Conservation (phyloP, 371 early-diverging fungal genomes). For the Umbelopsis sp. region DNA sequence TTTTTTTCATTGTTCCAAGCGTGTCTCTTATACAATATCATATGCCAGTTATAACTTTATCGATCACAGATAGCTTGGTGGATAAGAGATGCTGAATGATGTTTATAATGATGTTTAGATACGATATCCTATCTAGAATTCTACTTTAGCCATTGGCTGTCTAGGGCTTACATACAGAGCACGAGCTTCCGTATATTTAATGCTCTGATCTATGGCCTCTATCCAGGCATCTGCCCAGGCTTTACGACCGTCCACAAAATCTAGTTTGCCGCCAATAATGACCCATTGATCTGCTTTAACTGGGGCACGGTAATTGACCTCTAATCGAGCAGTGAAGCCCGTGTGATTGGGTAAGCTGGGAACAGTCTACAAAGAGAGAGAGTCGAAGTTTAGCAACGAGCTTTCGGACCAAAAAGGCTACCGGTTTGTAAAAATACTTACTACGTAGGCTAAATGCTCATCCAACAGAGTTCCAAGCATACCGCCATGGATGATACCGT, state of each 20-base stretch:
- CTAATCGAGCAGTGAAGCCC: constrained; percentile 78
- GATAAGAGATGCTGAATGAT: neutral
- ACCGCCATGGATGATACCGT: constrained; percentile 74
- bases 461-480: constrained; percentile 71
- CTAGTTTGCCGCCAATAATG: constrained; percentile 54
- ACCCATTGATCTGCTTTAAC: constrained; percentile 66
- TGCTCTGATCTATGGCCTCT: constrained; percentile 52
- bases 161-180: constrained; percentile 40
- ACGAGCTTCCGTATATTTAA: constrained; percentile 38
- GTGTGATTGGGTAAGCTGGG: constrained; percentile 66
- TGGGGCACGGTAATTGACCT: constrained; percentile 72
- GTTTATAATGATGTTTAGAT: neutral
- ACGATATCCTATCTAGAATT: neutral
- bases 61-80: too few relatives aligned
- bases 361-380: constrained; percentile 37
- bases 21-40: neutral
- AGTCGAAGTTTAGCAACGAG: neutral
- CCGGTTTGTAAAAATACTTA: constrained; percentile 22
- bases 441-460: constrained; percentile 63
- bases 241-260: constrained; percentile 73
- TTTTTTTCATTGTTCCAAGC: neutral
- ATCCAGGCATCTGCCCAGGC: constrained; percentile 68
- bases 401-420: constrained; percentile 19
- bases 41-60: too few relatives aligned
- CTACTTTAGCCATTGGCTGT: constrained; percentile 15